These are phyloP conservation scores for Tetracentron sinense DNA, from an alignment of 164 flowering plant genomes.

Conservation along the genomic window DNA sequence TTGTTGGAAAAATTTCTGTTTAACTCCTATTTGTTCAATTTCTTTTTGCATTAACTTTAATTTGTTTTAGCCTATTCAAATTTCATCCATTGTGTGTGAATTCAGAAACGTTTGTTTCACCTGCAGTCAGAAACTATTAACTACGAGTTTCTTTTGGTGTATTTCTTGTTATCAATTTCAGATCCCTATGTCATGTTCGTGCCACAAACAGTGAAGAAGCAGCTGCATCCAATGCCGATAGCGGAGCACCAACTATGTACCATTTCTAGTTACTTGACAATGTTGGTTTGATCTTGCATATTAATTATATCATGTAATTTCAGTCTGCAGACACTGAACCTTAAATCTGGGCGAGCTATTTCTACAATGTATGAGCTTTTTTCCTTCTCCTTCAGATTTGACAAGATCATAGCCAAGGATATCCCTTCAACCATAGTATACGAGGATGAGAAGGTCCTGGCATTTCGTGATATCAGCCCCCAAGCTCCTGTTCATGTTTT, in stretches of 20 bases:
- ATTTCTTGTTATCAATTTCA: slow-evolving; percentile 23
- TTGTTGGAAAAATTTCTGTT: no score
- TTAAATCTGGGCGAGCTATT: neutral
- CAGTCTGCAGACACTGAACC: neutral
- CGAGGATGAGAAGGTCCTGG: slow-evolving; percentile 88
- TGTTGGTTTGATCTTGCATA: slow-evolving; percentile 1
- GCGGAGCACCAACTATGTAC: slow-evolving; percentile 85
- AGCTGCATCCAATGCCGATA: slow-evolving; percentile 59
- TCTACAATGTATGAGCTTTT: neutral
- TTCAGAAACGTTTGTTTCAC: neutral
- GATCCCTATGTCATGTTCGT: slow-evolving; percentile 36
- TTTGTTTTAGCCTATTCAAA: neutral
- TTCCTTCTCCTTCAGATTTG: slow-evolving; percentile 53
- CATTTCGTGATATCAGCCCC: slow-evolving; percentile 83
- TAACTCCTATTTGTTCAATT: neutral
- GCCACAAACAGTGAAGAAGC: slow-evolving; percentile 70
- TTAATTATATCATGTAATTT: neutral
- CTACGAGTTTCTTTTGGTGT: neutral
- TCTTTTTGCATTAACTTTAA: neutral
- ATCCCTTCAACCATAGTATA: slow-evolving; percentile 82
- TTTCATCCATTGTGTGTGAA: neutral
- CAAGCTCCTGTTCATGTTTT: slow-evolving; percentile 93
- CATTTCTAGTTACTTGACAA: slow-evolving; percentile 3
- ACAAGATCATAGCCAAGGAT: slow-evolving; percentile 90
- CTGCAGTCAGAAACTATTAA: neutral